Conservation (phyloP, 306 rosid species). For the Arachis stenosperma region DNA sequence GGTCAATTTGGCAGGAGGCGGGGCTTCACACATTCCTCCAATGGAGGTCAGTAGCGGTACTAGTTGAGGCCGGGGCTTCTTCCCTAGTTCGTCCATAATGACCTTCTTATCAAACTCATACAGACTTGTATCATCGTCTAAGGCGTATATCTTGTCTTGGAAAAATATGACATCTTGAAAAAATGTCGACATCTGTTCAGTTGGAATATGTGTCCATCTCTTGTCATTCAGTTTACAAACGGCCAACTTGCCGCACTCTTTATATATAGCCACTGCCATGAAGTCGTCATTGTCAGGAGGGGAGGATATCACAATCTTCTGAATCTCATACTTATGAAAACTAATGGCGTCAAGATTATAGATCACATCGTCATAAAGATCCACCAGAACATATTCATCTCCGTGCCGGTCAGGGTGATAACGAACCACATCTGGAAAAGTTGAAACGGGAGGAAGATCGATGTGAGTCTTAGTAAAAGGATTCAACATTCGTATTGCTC, state of each 20-base stretch:
- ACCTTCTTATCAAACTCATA: no score
- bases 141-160: no score
- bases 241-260: background rate
- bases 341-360: background rate
- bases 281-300: background rate
- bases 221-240: background rate
- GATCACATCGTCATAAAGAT: background rate
- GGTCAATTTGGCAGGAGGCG: no score
- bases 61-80: no score
- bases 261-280: background rate
- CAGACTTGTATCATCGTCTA: no score
- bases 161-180: no score
- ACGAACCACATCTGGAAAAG: background rate
- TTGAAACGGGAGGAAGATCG: background rate
- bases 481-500: background rate
- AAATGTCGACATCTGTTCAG: no score
- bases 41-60: no score
- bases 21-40: no score
- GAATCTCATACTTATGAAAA: background rate
- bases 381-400: background rate
- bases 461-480: background rate
- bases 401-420: background rate
- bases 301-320: background rate
- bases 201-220: no score
- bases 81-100: no score